phyloP scores from a whole-genome alignment of 2,329 filamentous ascomycete species.

The Cercospora sp. region DNA sequence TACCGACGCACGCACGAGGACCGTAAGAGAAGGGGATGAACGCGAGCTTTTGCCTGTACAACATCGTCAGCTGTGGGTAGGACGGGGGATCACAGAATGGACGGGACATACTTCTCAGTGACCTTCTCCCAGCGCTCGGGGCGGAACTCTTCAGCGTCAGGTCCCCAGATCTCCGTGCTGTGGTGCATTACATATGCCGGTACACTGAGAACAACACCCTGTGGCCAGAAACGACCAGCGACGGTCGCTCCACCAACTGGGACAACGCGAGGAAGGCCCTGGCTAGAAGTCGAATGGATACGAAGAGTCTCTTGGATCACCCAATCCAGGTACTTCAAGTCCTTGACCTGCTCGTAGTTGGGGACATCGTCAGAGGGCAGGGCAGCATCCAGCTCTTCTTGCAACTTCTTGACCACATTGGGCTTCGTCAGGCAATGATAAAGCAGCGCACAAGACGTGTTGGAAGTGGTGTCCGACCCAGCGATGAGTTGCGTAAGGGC shows the following conservation, averaged over 20 bases:
- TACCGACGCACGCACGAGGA: conserved; percentile 46
- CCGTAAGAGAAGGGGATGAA: conserved; percentile 48
- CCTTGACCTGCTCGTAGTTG: conserved; percentile 68
- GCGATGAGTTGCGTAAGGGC: conserved; percentile 86
- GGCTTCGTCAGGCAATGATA: conserved; percentile 73
- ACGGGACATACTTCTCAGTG: conserved; percentile 33
- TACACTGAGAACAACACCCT: conserved; percentile 43
- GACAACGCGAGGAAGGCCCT: conserved; percentile 77
- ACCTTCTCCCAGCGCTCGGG: conserved; percentile 46
- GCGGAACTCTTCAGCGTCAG: conserved; percentile 43
- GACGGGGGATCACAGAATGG: background rate
- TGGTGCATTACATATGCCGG: conserved; percentile 47
- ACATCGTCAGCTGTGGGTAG: background rate
- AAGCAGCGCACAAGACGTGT: conserved; percentile 79
- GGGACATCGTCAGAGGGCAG: conserved; percentile 66
- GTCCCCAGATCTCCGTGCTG: conserved; percentile 44
- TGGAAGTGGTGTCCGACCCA: conserved; percentile 73
- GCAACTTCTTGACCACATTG: conserved; percentile 69
- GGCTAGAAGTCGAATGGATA: conserved; percentile 80
- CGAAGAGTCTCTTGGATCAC: conserved; percentile 84
- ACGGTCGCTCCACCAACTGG: conserved; percentile 67
- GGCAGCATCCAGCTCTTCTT: conserved; percentile 70
- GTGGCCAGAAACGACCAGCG: conserved; percentile 66
- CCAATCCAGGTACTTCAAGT: conserved; percentile 72
- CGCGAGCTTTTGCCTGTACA: conserved; percentile 38